Evolutionary conservation across 352 stramenopile species (phyloP), one percentile per base, ranked within the genome.

Genomic region (Pythium brachiatum): DNA sequence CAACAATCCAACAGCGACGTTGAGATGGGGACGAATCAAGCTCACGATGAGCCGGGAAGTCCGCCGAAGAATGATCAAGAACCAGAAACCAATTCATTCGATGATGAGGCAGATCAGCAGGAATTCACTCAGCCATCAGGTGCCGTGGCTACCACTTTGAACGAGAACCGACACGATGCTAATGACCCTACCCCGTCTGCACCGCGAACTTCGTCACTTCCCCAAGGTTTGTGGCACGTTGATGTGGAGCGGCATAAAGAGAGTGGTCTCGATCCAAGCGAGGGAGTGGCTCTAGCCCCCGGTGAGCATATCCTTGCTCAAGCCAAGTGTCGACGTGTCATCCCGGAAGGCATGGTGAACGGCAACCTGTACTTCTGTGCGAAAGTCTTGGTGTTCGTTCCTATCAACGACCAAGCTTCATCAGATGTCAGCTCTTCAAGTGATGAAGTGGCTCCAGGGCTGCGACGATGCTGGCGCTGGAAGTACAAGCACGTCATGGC

Each of bases 391-490:
- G 75, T 77, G 3, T 94, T 94, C 52, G 75, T 92, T 25, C 84
- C 83, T 1, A n/a, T 23, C 66, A 69, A 20, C 53, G 52, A 39
- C 4, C 16, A 41, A 21, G 43, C 21, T 29, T 48, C 18, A 60
- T 15, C 43, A 56, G 53, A 21, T 63, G 36, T 39, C 29, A 51
- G 16, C 5, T 60, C 38, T 0, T 18, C 25, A 20, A 48, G 47
- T 21, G 76, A 92, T 51, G 86, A 95, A 62, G 60, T 70, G 29
- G 86, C 86, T 0, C 78, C 80, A 7, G 86, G 86, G 4, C 58
- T 91, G 5, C 84, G 89, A 52, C 77, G 83, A 9, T 91, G 76
- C 43, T 92, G 81, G 79, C 70, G 83, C 23, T 95, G 86, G 86
- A 91, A 85, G 54, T 93, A 92, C 57, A 75, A 83, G 8, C 75